Conservation (phyloP, 208 protist genomes). For the Porcisia hertigi region DNA sequence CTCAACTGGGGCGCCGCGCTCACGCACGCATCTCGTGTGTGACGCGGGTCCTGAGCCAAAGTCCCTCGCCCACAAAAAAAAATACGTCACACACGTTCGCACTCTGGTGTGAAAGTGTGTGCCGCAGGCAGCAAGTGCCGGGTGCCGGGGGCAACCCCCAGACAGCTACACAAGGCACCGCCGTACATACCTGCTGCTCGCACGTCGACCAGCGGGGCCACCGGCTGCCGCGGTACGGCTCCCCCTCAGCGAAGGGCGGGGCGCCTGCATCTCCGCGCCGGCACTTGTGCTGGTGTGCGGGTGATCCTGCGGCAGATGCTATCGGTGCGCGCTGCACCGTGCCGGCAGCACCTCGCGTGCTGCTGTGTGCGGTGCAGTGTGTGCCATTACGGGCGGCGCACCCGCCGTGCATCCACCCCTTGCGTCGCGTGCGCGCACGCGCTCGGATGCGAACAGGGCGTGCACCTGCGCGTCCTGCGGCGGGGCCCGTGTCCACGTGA, state of each 20-base stretch:
- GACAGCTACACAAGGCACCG: constrained; percentile 28
- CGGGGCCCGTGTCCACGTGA: constrained; percentile 17
- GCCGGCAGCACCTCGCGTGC: constrained; percentile 8
- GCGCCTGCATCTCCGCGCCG: constrained; percentile 27
- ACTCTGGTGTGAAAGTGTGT: background rate
- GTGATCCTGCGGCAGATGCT: constrained; percentile 31
- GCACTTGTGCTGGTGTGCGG: constrained; percentile 25
- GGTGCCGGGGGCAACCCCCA: constrained; percentile 37
- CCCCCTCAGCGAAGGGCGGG: constrained; percentile 22
- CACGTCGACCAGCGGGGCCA: constrained; percentile 29
- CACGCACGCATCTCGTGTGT: constrained; percentile 16
- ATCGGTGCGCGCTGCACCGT: constrained; percentile 14
- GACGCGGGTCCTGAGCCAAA: constrained; percentile 69
- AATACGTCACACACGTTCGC: constrained; percentile 3
- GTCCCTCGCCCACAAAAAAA: constrained; percentile 54
- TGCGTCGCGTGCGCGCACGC: background rate
- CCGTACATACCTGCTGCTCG: constrained; percentile 36
- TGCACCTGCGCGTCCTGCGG: constrained; percentile 17
- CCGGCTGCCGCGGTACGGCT: constrained; percentile 29
- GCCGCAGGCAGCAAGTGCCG: constrained; percentile 59
- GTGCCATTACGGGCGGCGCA: constrained; percentile 24
- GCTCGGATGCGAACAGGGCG: constrained; percentile 12
- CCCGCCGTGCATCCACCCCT: constrained; percentile 29
- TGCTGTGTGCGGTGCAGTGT: constrained; percentile 7
- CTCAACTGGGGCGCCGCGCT: constrained; percentile 26